These are phyloP conservation scores for Plasmodium relictum DNA, from an alignment of 169 alveolate genomes.

Conservation along the genomic window DNA sequence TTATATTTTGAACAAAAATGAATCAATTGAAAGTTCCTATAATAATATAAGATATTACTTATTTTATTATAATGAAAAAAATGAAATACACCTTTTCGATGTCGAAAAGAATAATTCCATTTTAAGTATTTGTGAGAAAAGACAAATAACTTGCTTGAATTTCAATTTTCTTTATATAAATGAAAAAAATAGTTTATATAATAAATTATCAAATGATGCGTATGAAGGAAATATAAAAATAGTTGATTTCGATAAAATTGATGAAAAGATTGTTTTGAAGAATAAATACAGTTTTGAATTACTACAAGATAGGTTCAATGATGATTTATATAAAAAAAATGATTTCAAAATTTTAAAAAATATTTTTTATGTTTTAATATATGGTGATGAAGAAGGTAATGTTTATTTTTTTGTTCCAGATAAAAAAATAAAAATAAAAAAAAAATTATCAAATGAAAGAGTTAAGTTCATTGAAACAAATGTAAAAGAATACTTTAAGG, in stretches of 20 bases:
- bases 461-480: constrained; percentile 53
- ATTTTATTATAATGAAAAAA: constrained; percentile 51
- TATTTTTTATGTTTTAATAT: constrained; percentile 55
- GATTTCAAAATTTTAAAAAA: neutral
- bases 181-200: constrained; percentile 60
- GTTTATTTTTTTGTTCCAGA: constrained; percentile 47
- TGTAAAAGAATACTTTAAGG: constrained; percentile 58
- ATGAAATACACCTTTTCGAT: constrained; percentile 62
- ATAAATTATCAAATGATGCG: constrained; percentile 25
- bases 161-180: constrained; percentile 52
- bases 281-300: constrained; percentile 53
- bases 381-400: constrained; percentile 70
- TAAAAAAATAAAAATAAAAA: constrained; percentile 56
- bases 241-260: constrained; percentile 27
- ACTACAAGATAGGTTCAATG: constrained; percentile 5
- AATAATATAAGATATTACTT: neutral
- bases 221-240: constrained; percentile 31
- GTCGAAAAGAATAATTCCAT: constrained; percentile 28
- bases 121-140: constrained; percentile 23
- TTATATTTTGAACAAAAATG: neutral
- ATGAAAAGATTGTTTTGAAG: constrained; percentile 17
- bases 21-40: neutral
- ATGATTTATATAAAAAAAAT: neutral
- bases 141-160: constrained; percentile 25
- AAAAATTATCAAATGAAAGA: constrained; percentile 31